A percentile compares a stretch with the other conserved stretches of the same genome.
These are phyloP conservation scores for Apocynum venetum DNA, from an alignment of 257 asterid species.

Conservation along the genomic window DNA sequence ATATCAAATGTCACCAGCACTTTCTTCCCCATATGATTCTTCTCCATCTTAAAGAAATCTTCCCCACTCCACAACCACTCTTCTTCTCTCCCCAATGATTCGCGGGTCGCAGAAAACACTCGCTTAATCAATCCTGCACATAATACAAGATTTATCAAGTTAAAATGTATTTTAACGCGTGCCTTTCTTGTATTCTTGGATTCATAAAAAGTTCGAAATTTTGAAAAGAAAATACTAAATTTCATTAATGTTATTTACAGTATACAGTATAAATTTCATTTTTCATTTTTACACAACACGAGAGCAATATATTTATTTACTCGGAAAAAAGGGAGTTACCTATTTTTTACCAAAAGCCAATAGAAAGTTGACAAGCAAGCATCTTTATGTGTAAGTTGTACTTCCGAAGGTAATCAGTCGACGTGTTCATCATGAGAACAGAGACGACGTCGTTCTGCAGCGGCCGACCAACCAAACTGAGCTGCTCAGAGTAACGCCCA, in stretches of 20 bases:
- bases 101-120: not conserved
- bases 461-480: not conserved
- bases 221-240: too few species aligned
- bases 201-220: too few species aligned
- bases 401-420: not conserved
- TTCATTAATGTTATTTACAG: too few species aligned
- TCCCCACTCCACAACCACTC: not conserved
- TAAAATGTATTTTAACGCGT: too few species aligned
- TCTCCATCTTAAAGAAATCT: not conserved
- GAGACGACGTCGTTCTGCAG: conserved; percentile 13
- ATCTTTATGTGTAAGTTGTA: not conserved
- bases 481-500: not conserved
- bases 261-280: too few species aligned
- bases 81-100: not conserved
- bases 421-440: not conserved
- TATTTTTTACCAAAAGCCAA: not conserved
- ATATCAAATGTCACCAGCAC: conserved; percentile 4
- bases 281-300: too few species aligned
- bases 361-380: not conserved
- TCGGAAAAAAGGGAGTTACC: not conserved
- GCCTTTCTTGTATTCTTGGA: too few species aligned
- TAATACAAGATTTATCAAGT: too few species aligned
- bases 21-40: not conserved
- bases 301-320: too few species aligned
- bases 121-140: too few species aligned